phyloP scores from a whole-genome alignment of 257 asterid genomes.

The Nicotiana noctiflora region DNA sequence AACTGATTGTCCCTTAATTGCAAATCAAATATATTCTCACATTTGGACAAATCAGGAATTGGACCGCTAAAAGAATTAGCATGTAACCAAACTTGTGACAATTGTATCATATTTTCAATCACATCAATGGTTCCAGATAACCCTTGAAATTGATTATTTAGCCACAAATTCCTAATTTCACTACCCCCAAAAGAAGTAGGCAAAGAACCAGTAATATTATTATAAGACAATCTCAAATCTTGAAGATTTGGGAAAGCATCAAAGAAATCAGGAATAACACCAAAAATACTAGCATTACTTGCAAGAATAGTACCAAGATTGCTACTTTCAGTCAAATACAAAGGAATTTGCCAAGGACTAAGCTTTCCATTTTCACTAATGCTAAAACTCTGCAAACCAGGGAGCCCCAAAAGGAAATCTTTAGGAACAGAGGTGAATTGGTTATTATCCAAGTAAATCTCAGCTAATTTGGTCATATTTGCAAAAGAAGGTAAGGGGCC shows the following conservation, averaged over 20 bases:
- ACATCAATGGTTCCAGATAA: slow-evolving; percentile 64
- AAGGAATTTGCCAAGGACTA: slow-evolving; percentile 63
- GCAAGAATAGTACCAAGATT: slow-evolving; percentile 48
- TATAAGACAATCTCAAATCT: slow-evolving; percentile 59
- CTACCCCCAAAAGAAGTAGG: slow-evolving; percentile 65
- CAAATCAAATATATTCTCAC: slow-evolving; percentile 56
- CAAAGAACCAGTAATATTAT: slow-evolving; percentile 56
- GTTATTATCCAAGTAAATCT: slow-evolving; percentile 49
- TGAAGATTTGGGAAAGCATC: slow-evolving; percentile 50
- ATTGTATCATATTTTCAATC: slow-evolving; percentile 49
- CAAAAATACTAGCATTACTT: slow-evolving; percentile 47
- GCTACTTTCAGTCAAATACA: slow-evolving; percentile 36
- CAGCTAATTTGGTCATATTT: slow-evolving; percentile 46
- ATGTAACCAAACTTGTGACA: slow-evolving; percentile 76
- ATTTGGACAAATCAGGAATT: slow-evolving; percentile 69
- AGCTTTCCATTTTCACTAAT: slow-evolving; percentile 42
- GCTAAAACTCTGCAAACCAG: slow-evolving; percentile 34
- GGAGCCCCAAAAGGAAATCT: slow-evolving; percentile 50
- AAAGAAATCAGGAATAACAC: slow-evolving; percentile 67
- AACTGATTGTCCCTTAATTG: slow-evolving; percentile 73
- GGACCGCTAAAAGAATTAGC: slow-evolving; percentile 64
- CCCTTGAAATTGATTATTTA: slow-evolving; percentile 56
- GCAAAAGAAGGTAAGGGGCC: slow-evolving; percentile 64
- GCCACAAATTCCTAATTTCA: slow-evolving; percentile 63
- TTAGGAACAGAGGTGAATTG: slow-evolving; percentile 37